phyloP scores from a whole-genome alignment of 1,284 basidiomycete species.

The Heterobasidion occidentale region DNA sequence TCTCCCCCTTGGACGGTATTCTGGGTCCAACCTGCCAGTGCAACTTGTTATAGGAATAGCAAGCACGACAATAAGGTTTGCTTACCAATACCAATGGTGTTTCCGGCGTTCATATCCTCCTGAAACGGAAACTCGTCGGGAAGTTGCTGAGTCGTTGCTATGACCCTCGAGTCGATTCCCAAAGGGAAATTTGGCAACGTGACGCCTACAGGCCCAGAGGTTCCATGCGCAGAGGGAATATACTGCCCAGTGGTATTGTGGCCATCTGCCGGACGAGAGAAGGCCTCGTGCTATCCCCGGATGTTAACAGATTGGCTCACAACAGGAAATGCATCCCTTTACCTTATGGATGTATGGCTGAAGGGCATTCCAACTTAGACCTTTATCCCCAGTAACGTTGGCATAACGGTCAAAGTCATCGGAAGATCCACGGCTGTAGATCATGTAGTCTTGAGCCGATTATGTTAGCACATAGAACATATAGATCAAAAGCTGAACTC shows the following conservation, averaged over 20 bases:
- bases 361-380: conserved; percentile 22
- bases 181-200: conserved; percentile 20
- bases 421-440: conserved; percentile 21
- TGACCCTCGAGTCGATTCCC: conserved; percentile 11
- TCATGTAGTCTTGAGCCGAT: conserved; percentile 21
- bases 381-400: conserved; percentile 17
- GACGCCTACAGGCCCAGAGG: conserved; percentile 21
- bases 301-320: neutral
- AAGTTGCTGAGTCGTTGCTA: conserved; percentile 9
- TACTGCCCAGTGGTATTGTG: conserved; percentile 18
- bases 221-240: conserved; percentile 18
- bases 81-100: conserved; percentile 19
- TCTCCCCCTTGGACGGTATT: conserved; percentile 21
- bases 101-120: conserved; percentile 13
- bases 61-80: neutral
- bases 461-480: conserved; percentile 38
- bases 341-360: conserved; percentile 21
- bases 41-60: neutral
- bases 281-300: conserved; percentile 13
- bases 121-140: conserved; percentile 15
- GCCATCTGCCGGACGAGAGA: conserved; percentile 19
- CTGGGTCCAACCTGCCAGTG: conserved; percentile 26
- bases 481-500: conserved; percentile 29
- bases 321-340: neutral
- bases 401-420: conserved; percentile 23